Conservation (phyloP, 1,139 yeast species). For the Sugiyamaella japonica region DNA sequence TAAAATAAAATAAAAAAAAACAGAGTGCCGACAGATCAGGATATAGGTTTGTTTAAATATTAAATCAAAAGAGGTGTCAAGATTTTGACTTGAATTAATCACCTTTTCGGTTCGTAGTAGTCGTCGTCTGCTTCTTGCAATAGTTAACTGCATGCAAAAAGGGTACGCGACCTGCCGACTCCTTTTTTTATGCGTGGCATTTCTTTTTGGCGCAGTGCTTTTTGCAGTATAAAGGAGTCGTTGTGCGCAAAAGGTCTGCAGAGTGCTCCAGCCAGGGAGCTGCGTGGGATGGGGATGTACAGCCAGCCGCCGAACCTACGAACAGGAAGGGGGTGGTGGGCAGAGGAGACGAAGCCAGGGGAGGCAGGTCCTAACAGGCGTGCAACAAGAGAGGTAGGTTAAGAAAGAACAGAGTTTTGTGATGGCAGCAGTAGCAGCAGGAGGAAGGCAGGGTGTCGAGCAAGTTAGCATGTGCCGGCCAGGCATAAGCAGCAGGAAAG, state of each 20-base stretch:
- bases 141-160: slow-evolving; percentile 2
- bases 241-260: background rate
- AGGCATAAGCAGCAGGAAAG: background rate
- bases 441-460: background rate
- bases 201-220: slow-evolving; percentile 3
- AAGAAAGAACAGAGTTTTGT: too few species aligned
- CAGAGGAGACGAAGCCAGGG: background rate
- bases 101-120: background rate
- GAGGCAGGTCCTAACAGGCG: background rate
- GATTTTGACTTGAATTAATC: background rate
- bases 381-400: background rate
- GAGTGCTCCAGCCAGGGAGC: too few species aligned
- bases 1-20: background rate
- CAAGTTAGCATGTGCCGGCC: background rate
- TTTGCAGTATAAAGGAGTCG: slow-evolving; percentile 7
- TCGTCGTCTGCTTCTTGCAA: background rate
- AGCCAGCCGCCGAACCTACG: background rate
- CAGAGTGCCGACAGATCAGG: background rate
- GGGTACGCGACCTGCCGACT: slow-evolving; percentile 16
- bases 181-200: slow-evolving; percentile 11
- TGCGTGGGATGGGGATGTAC: background rate
- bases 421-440: background rate
- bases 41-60: slow-evolving; percentile 8
- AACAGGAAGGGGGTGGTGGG: background rate
- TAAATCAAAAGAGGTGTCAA: slow-evolving; percentile 5